Conservation (phyloP, 2,329 filamentous ascomycete genomes). For the Phialophora macrospora region DNA sequence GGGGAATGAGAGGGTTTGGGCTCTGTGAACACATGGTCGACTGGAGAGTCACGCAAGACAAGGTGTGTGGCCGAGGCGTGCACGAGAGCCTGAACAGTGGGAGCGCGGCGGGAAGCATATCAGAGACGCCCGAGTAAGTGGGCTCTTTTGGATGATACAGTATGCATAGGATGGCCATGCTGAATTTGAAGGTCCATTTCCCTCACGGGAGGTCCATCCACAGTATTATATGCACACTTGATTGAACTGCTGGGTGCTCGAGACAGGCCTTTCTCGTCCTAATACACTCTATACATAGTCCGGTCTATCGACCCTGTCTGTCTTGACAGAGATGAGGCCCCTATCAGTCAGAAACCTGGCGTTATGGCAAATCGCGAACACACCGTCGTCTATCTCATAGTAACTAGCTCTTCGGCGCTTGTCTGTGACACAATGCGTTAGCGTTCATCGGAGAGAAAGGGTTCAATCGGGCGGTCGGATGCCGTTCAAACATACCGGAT, state of each 20-base stretch:
- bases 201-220: not conserved
- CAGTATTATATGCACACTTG: not conserved
- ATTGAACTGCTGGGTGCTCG: not conserved
- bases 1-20: conserved; percentile 32
- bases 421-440: conserved; percentile 49
- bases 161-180: not conserved
- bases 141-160: not conserved
- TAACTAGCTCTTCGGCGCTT: conserved; percentile 70
- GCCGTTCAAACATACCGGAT: conserved; percentile 53
- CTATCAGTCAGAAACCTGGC: not conserved
- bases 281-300: not conserved
- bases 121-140: not conserved
- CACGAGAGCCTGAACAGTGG: not conserved
- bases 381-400: conserved; percentile 37
- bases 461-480: not conserved
- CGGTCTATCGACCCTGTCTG: not conserved
- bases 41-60: not conserved
- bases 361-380: not conserved
- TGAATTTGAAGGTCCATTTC: not conserved
- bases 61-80: not conserved
- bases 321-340: not conserved
- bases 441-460: not conserved
- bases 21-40: conserved; percentile 1
- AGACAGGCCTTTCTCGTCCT: not conserved
- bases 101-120: not conserved